Percentiles rank a stretch among this genome's conserved stretches.
Conservation (phyloP, 2,329 filamentous ascomycete genomes). For the Dothistroma septosporum region DNA sequence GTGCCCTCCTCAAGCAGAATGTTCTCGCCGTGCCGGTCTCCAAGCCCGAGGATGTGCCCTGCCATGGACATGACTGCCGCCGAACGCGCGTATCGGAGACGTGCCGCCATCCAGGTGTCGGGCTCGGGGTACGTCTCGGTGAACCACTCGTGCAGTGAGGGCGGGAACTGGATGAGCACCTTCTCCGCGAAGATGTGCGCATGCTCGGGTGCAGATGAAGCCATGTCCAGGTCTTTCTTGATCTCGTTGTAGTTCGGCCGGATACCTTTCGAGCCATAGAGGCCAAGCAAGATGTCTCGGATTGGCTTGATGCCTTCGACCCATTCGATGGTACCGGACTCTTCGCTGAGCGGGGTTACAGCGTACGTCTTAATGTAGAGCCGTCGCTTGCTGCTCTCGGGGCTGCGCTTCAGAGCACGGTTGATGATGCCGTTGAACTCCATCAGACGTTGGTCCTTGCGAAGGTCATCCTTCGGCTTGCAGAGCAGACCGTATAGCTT, state of each 20-base stretch:
- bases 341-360: conserved; percentile 93
- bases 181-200: conserved; percentile 66
- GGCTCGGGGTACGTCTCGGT: conserved; percentile 91
- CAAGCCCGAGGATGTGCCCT: conserved; percentile 85
- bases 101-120: conserved; percentile 83
- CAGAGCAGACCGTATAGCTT: conserved; percentile 84
- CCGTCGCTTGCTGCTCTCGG: conserved; percentile 82
- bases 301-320: conserved; percentile 93
- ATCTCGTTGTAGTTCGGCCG: conserved; percentile 64
- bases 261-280: conserved; percentile 73
- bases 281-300: conserved; percentile 78
- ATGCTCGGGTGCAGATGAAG: conserved; percentile 60
- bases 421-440: conserved; percentile 99
- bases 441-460: conserved; percentile 97
- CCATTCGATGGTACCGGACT: conserved; percentile 98
- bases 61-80: conserved; percentile 99
- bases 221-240: conserved; percentile 57
- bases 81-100: conserved; percentile 84
- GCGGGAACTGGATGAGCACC: conserved; percentile 65
- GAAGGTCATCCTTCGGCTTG: conserved; percentile 96
- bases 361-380: conserved; percentile 96
- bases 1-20: conserved; percentile 91
- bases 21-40: conserved; percentile 95
- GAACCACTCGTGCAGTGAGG: conserved; percentile 91
- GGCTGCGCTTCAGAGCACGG: conserved; percentile 82